Conservation (phyloP, 2,329 filamentous ascomycete species). For the Sphaerulina musiva region DNA sequence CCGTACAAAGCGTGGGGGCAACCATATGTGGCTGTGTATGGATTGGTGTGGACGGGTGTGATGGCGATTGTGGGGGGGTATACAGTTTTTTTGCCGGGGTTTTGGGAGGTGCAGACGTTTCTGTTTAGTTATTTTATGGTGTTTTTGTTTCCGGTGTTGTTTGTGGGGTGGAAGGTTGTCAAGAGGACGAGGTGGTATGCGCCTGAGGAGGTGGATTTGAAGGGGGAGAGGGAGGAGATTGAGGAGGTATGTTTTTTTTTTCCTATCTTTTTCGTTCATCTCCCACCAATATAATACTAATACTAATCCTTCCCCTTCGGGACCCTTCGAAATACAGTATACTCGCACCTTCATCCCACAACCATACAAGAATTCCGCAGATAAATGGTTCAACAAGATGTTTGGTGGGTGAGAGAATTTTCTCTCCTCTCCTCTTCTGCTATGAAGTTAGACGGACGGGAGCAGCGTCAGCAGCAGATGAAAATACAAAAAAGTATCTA, state of each 20-base stretch:
- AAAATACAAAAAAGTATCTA: too few relatives aligned
- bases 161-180: conserved; percentile 62
- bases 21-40: conserved; percentile 64
- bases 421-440: too few relatives aligned
- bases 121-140: conserved; percentile 70
- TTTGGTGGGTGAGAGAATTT: conserved; percentile 32
- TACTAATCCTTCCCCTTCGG: too few relatives aligned
- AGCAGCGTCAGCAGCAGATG: too few relatives aligned
- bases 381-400: conserved; percentile 41
- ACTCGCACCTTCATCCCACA: conserved; percentile 20
- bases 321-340: not conserved
- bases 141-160: conserved; percentile 61
- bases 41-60: conserved; percentile 54
- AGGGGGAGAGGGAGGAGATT: conserved; percentile 57
- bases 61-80: conserved; percentile 75
- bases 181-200: conserved; percentile 54
- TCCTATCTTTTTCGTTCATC: too few relatives aligned
- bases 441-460: too few relatives aligned
- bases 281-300: too few relatives aligned
- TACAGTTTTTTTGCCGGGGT: conserved; percentile 61
- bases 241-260: conserved; percentile 42
- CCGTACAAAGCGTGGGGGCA: conserved; percentile 63
- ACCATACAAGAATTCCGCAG: conserved; percentile 32
- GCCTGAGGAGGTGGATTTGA: conserved; percentile 56
- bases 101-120: conserved; percentile 63